These are phyloP conservation scores for Hanseniaspora valbyensis DNA, from an alignment of 805 yeast species.

Conservation along the genomic window DNA sequence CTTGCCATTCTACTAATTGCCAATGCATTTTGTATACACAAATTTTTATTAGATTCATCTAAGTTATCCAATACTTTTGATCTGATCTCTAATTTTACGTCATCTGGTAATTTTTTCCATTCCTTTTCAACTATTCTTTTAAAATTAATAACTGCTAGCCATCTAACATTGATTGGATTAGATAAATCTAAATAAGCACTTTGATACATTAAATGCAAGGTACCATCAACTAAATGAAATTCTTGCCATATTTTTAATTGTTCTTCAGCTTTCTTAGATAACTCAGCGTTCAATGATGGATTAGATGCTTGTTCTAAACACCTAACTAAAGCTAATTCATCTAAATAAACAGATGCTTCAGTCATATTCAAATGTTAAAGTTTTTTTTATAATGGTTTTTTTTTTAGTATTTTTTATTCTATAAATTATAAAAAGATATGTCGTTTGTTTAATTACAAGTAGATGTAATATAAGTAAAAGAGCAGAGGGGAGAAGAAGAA, in stretches of 20 bases:
- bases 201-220: slow-evolving; percentile 49
- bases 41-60: slow-evolving; percentile 60
- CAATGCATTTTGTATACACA: slow-evolving; percentile 75
- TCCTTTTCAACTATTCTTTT: slow-evolving; percentile 77
- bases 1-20: slow-evolving; percentile 69
- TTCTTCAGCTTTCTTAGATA: slow-evolving; percentile 46
- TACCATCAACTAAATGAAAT: slow-evolving; percentile 49
- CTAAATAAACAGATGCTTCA: slow-evolving; percentile 17
- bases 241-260: slow-evolving; percentile 28
- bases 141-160: slow-evolving; percentile 79
- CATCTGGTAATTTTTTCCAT: slow-evolving; percentile 58
- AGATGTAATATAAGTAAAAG: too few relatives aligned
- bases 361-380: too few relatives aligned
- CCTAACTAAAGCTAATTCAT: slow-evolving; percentile 27
- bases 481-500: too few relatives aligned
- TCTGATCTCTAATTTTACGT: slow-evolving; percentile 60
- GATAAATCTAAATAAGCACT: slow-evolving; percentile 50
- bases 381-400: not conserved
- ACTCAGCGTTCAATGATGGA: slow-evolving; percentile 31
- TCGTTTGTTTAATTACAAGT: not conserved
- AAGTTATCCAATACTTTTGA: slow-evolving; percentile 46
- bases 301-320: slow-evolving; percentile 42
- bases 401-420: not conserved
- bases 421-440: not conserved
- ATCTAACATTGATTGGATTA: slow-evolving; percentile 55